phyloP scores from a whole-genome alignment of 2,329 filamentous ascomycete genomes.

The Cryphonectria parasitica region DNA sequence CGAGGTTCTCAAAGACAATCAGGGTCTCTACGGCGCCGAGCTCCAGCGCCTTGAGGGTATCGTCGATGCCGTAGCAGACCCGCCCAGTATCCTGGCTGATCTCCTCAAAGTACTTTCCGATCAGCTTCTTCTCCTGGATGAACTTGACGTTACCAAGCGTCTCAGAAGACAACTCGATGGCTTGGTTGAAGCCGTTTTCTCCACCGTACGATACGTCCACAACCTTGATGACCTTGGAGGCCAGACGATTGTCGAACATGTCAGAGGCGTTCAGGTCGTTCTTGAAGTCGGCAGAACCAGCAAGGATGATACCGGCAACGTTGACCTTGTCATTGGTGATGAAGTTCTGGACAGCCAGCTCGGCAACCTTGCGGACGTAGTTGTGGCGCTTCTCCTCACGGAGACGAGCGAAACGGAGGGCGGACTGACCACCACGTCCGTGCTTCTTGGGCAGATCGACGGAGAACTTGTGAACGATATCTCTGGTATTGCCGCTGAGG shows the following conservation, averaged over 20 bases:
- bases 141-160: slow-evolving; percentile 99
- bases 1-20: slow-evolving; percentile 97
- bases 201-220: slow-evolving; percentile 99
- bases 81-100: slow-evolving; percentile 97
- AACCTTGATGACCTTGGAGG: slow-evolving; percentile 97
- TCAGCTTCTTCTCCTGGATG: slow-evolving; percentile 99
- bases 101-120: slow-evolving; percentile 98
- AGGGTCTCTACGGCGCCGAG: slow-evolving; percentile 91
- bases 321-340: slow-evolving; percentile 99
- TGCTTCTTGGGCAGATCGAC: slow-evolving; percentile 99
- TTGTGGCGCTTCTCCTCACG: slow-evolving; percentile 99
- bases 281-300: slow-evolving; percentile 99
- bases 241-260: slow-evolving; percentile 91
- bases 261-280: slow-evolving; percentile 98
- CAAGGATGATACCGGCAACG: slow-evolving; percentile 91
- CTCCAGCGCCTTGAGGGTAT: slow-evolving; percentile 95
- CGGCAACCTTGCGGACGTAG: slow-evolving; percentile 98
- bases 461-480: slow-evolving; percentile 96
- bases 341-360: slow-evolving; percentile 97
- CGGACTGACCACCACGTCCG: slow-evolving; percentile 99
- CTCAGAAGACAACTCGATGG: slow-evolving; percentile 92
- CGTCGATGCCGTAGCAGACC: slow-evolving; percentile 97
- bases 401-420: slow-evolving; percentile 98
- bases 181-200: slow-evolving; percentile 99
- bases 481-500: slow-evolving; percentile 93